Percentiles rank a stretch among this genome's conserved stretches.
These are phyloP conservation scores for Apiospora koreana DNA, from an alignment of 2,329 filamentous ascomycete species.

Conservation along the genomic window DNA sequence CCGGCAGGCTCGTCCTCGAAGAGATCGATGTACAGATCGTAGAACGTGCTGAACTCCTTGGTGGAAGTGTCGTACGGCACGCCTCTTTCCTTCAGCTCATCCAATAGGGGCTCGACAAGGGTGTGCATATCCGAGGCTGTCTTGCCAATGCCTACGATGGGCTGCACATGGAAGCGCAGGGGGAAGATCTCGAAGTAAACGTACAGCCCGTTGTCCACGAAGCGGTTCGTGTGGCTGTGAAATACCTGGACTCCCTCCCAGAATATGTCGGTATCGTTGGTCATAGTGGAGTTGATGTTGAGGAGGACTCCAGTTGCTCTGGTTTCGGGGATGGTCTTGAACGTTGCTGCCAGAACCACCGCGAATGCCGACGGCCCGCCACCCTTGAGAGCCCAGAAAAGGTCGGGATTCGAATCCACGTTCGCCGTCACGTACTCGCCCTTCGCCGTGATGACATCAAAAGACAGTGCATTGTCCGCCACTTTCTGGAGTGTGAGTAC, in stretches of 20 bases:
- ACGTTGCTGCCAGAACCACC: constrained; percentile 52
- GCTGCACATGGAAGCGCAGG: constrained; percentile 41
- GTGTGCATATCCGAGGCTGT: constrained; percentile 34
- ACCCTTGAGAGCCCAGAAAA: constrained; percentile 59
- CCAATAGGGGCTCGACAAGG: constrained; percentile 37
- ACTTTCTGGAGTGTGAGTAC: constrained; percentile 21
- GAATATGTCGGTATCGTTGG: constrained; percentile 41
- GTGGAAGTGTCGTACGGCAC: constrained; percentile 30
- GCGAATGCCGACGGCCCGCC: constrained; percentile 56
- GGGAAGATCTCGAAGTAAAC: constrained; percentile 46
- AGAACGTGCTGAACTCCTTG: constrained; percentile 35
- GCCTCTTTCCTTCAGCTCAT: constrained; percentile 30
- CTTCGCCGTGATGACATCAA: constrained; percentile 45
- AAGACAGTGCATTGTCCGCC: constrained; percentile 51
- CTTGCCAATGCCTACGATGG: constrained; percentile 38
- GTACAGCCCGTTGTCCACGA: constrained; percentile 43
- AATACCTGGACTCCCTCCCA: constrained; percentile 50
- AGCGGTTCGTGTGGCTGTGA: constrained; percentile 42
- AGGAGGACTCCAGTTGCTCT: constrained; percentile 43
- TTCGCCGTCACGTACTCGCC: constrained; percentile 47
- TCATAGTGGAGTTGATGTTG: constrained; percentile 38
- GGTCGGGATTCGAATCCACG: constrained; percentile 46
- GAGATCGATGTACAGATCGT: constrained; percentile 38
- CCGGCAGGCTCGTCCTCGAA: constrained; percentile 38
- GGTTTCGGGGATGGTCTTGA: constrained; percentile 51